Base-by-base conservation (phyloP, 2,329 filamentous ascomycete species). In the Fusarium nygamai region DNA sequence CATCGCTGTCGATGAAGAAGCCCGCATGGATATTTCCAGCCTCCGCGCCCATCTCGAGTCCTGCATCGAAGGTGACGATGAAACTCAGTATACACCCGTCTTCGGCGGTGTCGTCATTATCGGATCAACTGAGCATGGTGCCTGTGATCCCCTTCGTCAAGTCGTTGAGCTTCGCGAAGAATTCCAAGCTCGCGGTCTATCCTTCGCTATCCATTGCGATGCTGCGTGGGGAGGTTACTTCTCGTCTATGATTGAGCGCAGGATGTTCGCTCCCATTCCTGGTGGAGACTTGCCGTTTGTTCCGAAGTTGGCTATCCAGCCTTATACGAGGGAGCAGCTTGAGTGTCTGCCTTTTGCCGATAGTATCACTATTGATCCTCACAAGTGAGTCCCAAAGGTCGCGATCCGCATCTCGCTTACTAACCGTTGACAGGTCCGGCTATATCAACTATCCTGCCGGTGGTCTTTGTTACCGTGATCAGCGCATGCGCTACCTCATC, bases 401-500 rank as follows among this genome's bases (percentile, higher is more conserved):
- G 0, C 4, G 6, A 34, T 5, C 1, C 2, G 0, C 7, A 1
- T 6, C 0, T 33, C 2, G 11, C 22, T 13, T 50, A 11, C 13
- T 29, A n/a, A 31, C 0, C 1, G 3, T 11, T 2, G 2, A 3
- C 2, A 61, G 58, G 29, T 61, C 58, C 1, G 58, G 58, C 3
- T 61, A 61, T 1, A 61, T 61, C 36, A 61, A 61, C 8, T 61
- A 61, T 8, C 46, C 58, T 14, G 46, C 58, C 4, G 46, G 58
- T 14, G 58, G 58, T 3, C 46, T 61, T 0, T 61, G 58, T 8
- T 61, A 61, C 29, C 58, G 47, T 19, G 58, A 61, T 11, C 20
- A 24, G 19, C 46, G 46, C 29, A 61, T 61, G 47, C 44, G 58
- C 6, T 61, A 61, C 10, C 36, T 61, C 17, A 54, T 54, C 19